A percentile compares a stretch with the other conserved stretches of the same genome.
Evolutionary conservation across 192 early-diverging fungal species (phyloP).

Genomic region (Gryganskiella cystojenkinii): DNA sequence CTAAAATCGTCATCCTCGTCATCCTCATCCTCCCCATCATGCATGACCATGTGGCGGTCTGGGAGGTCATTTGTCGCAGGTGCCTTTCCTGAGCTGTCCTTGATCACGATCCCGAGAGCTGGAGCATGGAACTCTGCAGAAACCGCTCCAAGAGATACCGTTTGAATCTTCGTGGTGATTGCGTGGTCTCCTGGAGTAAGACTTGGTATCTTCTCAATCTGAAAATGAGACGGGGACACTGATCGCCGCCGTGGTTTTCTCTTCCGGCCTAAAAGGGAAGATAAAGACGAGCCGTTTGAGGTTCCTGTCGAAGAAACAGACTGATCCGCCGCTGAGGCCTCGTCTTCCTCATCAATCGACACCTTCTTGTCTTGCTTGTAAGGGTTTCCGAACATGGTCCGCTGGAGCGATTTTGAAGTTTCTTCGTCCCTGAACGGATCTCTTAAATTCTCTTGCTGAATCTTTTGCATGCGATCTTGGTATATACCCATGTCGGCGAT

Average conservation of each 20-base stretch:
- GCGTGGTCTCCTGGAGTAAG: slow-evolving; percentile 20
- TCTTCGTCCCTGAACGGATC: slow-evolving; percentile 78
- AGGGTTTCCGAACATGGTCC: slow-evolving; percentile 83
- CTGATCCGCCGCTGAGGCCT: slow-evolving; percentile 27
- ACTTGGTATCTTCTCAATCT: slow-evolving; percentile 35
- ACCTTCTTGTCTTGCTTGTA: slow-evolving; percentile 66
- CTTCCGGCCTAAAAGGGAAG: slow-evolving; percentile 38
- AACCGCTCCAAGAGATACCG: slow-evolving; percentile 18
- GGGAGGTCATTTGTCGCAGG: background rate
- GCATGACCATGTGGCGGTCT: slow-evolving; percentile 36
- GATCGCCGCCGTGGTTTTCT: slow-evolving; percentile 41
- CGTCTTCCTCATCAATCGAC: slow-evolving; percentile 60
- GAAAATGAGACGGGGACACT: slow-evolving; percentile 40
- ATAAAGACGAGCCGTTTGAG: slow-evolving; percentile 26
- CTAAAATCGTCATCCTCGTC: slow-evolving; percentile 50
- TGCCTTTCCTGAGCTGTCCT: slow-evolving; percentile 31
- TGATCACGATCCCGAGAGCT: slow-evolving; percentile 19
- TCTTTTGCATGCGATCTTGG: slow-evolving; percentile 63
- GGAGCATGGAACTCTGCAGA: slow-evolving; percentile 2
- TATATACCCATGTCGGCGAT: slow-evolving; percentile 82
- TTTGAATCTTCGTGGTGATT: slow-evolving; percentile 24
- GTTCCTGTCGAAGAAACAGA: slow-evolving; percentile 25
- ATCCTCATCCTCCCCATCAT: slow-evolving; percentile 48
- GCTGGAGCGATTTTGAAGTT: slow-evolving; percentile 57
- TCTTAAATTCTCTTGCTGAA: slow-evolving; percentile 64